Evolutionary conservation across 2,329 filamentous ascomycete genomes (phyloP).

Genomic region (Chlorencoelia australis): DNA sequence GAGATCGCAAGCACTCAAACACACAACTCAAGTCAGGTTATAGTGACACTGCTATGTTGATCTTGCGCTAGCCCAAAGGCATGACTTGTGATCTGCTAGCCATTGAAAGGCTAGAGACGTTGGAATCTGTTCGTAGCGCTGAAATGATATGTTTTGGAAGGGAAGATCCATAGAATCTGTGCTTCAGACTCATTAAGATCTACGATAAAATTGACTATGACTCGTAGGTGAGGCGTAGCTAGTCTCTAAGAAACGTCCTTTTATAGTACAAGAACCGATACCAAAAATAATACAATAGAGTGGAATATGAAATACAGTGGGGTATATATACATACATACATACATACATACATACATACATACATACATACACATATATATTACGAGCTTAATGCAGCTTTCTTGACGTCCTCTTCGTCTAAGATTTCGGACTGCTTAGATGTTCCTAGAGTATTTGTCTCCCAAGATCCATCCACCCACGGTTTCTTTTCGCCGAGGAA

Average conservation of each 20-base stretch:
- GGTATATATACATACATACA: no score
- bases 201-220: background rate
- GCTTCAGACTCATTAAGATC: background rate
- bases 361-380: constrained; percentile 16
- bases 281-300: constrained; percentile 18
- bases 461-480: constrained; percentile 69
- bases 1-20: constrained; percentile 16
- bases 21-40: constrained; percentile 17
- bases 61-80: constrained; percentile 38
- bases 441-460: constrained; percentile 63
- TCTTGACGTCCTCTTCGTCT: constrained; percentile 22
- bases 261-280: constrained; percentile 11
- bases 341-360: no score
- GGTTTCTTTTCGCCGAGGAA: constrained; percentile 77
- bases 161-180: no score
- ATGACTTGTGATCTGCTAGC: constrained; percentile 41
- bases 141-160: no score
- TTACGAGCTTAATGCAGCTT: constrained; percentile 20
- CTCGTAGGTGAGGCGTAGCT: background rate
- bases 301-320: constrained; percentile 23
- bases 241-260: no score
- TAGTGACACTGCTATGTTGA: constrained; percentile 24
- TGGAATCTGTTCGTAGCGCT: constrained; percentile 44
- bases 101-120: constrained; percentile 38
- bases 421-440: constrained; percentile 32